phyloP scores from a whole-genome alignment of 1,284 basidiomycete species.

The Cryptococcus sp. region DNA sequence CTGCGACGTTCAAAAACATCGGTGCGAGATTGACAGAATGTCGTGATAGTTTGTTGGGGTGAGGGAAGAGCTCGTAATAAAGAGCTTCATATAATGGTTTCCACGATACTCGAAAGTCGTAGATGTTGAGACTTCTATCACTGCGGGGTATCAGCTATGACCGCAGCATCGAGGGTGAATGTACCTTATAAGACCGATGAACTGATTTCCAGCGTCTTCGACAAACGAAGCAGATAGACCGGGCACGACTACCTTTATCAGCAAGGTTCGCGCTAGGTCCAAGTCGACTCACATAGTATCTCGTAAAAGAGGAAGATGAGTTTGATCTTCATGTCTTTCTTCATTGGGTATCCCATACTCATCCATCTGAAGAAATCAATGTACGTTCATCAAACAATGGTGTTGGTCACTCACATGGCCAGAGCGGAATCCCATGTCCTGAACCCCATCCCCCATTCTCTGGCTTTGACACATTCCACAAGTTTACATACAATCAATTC shows the following conservation, averaged over 20 bases:
- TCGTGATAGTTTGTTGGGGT: slow-evolving; percentile 73
- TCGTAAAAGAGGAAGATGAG: slow-evolving; percentile 77
- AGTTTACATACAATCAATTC: slow-evolving; percentile 66
- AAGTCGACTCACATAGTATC: slow-evolving; percentile 44
- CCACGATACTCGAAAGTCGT: slow-evolving; percentile 85
- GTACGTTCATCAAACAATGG: not conserved
- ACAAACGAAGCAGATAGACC: slow-evolving; percentile 52
- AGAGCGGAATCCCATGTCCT: slow-evolving; percentile 73
- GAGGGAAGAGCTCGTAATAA: slow-evolving; percentile 75
- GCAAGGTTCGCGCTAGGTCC: not conserved
- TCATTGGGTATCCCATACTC: slow-evolving; percentile 79
- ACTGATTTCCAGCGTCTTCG: slow-evolving; percentile 50
- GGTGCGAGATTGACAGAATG: slow-evolving; percentile 54
- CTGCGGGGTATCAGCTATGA: slow-evolving; percentile 54
- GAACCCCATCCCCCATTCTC: slow-evolving; percentile 73
- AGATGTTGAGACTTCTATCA: slow-evolving; percentile 69
- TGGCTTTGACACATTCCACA: slow-evolving; percentile 68
- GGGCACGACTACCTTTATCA: slow-evolving; percentile 49
- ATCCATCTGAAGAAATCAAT: slow-evolving; percentile 58
- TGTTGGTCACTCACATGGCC: slow-evolving; percentile 57
- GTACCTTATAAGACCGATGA: slow-evolving; percentile 56
- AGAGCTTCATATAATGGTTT: slow-evolving; percentile 76
- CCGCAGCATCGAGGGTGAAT: slow-evolving; percentile 43
- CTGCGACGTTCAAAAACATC: slow-evolving; percentile 74
- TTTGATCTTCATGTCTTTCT: slow-evolving; percentile 68